These are phyloP conservation scores for Clitoria ternatea DNA, from an alignment of 306 rosid species.

Conservation along the genomic window DNA sequence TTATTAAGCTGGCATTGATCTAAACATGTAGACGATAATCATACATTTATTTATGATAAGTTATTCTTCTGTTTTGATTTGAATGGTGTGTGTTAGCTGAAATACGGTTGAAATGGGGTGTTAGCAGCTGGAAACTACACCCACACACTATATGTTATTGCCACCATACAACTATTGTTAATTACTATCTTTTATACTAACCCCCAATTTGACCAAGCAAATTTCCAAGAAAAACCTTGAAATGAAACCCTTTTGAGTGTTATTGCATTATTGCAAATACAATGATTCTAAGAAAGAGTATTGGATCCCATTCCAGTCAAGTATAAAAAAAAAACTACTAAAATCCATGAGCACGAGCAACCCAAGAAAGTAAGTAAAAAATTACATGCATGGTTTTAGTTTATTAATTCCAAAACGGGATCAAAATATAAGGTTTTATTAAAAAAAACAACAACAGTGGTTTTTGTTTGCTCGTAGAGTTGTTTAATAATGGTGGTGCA, in stretches of 20 bases:
- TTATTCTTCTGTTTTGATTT: too few species aligned
- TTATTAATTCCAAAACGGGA: neutral
- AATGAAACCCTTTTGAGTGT: neutral
- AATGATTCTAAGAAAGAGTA: slow-evolving; percentile 13
- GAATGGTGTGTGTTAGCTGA: too few species aligned
- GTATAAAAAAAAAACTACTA: slow-evolving; percentile 20
- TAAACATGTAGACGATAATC: too few species aligned
- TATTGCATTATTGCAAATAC: neutral
- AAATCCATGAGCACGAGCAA: slow-evolving; percentile 18
- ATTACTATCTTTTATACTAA: neutral
- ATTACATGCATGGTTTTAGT: neutral
- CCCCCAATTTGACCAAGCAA: neutral
- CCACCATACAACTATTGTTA: slow-evolving; percentile 18
- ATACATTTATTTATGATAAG: too few species aligned
- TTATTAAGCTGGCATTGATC: too few species aligned
- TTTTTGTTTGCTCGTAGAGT: slow-evolving; percentile 22
- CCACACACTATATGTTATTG: slow-evolving; percentile 33
- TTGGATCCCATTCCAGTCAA: slow-evolving; percentile 28
- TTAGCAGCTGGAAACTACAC: slow-evolving; percentile 30
- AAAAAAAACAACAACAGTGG: neutral
- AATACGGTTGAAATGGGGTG: too few species aligned
- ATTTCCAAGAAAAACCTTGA: neutral
- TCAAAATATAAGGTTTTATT: neutral
- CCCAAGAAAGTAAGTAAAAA: slow-evolving; percentile 31
- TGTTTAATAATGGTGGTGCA: slow-evolving; percentile 29